Conservation (phyloP, 371 early-diverging fungal species). For the Apophysomyces variabilis region DNA sequence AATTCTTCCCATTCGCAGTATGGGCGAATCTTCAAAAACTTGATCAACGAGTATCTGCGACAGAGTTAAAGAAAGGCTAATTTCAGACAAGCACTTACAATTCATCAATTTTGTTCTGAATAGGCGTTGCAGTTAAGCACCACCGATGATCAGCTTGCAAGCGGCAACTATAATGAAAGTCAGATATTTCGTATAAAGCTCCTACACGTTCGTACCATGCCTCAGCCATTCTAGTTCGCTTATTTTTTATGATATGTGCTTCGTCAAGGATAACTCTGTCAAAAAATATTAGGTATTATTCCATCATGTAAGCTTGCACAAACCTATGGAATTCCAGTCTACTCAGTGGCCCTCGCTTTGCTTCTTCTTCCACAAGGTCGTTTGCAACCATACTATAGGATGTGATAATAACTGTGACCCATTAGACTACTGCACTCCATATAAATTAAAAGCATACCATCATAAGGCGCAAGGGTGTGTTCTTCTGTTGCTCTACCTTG, state of each 20-base stretch:
- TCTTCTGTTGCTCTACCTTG: constrained; percentile 28
- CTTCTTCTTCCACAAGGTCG: constrained; percentile 11
- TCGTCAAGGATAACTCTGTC: constrained; percentile 80
- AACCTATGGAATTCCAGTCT: constrained; percentile 47
- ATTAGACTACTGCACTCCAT: neutral
- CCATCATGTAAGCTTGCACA: neutral
- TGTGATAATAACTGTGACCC: constrained; percentile 38
- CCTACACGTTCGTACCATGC: constrained; percentile 44
- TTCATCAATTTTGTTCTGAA: constrained; percentile 91
- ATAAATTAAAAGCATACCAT: constrained; percentile 30
- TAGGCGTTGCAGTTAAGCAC: constrained; percentile 82
- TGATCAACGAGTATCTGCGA: constrained; percentile 64
- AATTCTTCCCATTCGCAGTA: constrained; percentile 62
- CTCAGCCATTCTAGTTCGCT: constrained; percentile 58
- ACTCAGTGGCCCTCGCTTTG: constrained; percentile 23
- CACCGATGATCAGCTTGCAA: constrained; percentile 73
- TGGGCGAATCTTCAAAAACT: constrained; percentile 77
- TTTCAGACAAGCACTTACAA: constrained; percentile 44
- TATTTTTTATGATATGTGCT: constrained; percentile 87
- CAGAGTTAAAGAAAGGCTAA: neutral
- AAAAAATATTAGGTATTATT: neutral
- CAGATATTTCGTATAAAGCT: neutral
- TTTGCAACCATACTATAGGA: constrained; percentile 37
- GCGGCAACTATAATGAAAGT: constrained; percentile 34
- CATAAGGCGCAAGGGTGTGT: constrained; percentile 45